phyloP scores from a whole-genome alignment of 306 rosid genomes.

The Adenanthera pavonina region DNA sequence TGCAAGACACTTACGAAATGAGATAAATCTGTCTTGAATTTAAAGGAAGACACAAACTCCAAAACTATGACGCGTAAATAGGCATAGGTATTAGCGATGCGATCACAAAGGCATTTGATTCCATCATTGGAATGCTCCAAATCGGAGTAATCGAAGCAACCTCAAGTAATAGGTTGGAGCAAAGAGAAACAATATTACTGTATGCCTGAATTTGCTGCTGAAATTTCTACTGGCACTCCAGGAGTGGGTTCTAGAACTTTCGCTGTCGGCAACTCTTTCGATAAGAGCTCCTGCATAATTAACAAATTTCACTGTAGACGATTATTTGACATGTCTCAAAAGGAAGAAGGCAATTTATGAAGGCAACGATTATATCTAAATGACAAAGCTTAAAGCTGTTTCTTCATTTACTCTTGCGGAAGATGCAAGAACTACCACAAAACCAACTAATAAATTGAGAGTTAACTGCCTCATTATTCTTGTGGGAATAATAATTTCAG shows the following conservation, averaged over 20 bases:
- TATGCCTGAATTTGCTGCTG: conserved; percentile 38
- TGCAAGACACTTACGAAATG: no score
- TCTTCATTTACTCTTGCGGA: background rate
- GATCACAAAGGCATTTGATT: no score
- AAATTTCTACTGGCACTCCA: conserved; percentile 68
- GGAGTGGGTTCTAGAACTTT: conserved; percentile 69
- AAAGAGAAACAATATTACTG: conserved; percentile 14
- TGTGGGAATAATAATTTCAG: background rate
- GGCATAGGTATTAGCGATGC: no score
- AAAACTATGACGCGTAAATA: no score
- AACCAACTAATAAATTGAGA: conserved; percentile 6
- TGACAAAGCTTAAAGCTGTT: background rate
- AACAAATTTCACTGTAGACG: conserved; percentile 40
- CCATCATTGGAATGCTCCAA: no score
- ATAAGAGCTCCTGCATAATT: conserved; percentile 72
- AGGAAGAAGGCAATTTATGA: conserved; percentile 12
- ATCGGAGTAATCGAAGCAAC: background rate
- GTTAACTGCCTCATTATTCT: background rate
- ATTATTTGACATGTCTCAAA: conserved; percentile 21
- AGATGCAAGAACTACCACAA: conserved; percentile 7
- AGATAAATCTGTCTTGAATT: no score
- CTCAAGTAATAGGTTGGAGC: conserved; percentile 3
- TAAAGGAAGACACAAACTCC: no score
- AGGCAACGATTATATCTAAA: conserved; percentile 3
- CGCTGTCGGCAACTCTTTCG: conserved; percentile 71